Evolutionary conservation across 805 yeast species (phyloP).

Genomic region (Starmerella vaccinii): DNA sequence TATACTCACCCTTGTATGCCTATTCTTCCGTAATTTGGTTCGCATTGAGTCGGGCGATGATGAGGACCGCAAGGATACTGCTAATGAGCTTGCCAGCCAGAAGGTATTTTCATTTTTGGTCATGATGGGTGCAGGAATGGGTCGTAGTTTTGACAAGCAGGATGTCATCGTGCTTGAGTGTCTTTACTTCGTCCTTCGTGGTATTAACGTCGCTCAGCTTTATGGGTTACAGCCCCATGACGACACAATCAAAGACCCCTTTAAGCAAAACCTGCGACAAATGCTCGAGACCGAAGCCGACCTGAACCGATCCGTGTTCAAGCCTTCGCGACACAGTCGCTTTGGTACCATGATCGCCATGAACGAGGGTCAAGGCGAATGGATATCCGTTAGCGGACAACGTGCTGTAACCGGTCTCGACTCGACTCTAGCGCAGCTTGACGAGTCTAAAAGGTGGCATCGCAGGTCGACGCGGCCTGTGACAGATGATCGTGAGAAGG

Average conservation of each 20-base stretch:
- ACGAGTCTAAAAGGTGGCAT: slow-evolving; percentile 58
- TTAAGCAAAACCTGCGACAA: slow-evolving; percentile 29
- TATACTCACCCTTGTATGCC: slow-evolving; percentile 58
- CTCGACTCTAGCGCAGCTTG: slow-evolving; percentile 55
- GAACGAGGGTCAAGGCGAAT: slow-evolving; percentile 51
- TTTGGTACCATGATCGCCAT: slow-evolving; percentile 80
- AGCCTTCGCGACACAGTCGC: slow-evolving; percentile 69
- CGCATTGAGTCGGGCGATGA: slow-evolving; percentile 60
- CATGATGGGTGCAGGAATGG: slow-evolving; percentile 59
- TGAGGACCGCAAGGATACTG: slow-evolving; percentile 61
- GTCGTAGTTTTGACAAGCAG: slow-evolving; percentile 52
- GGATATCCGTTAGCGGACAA: slow-evolving; percentile 57
- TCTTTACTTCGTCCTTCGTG: slow-evolving; percentile 50
- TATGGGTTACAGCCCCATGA: slow-evolving; percentile 7
- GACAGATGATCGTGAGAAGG: slow-evolving; percentile 25
- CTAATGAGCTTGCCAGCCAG: slow-evolving; percentile 52
- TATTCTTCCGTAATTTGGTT: slow-evolving; percentile 67
- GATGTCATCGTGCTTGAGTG: slow-evolving; percentile 61
- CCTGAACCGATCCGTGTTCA: slow-evolving; percentile 39
- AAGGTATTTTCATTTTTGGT: slow-evolving; percentile 62
- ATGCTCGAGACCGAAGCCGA: slow-evolving; percentile 53
- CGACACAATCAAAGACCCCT: slow-evolving; percentile 15
- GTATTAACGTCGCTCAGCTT: slow-evolving; percentile 37
- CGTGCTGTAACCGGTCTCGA: slow-evolving; percentile 43
- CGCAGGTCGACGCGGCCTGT: slow-evolving; percentile 28